Conservation (phyloP, 2,329 filamentous ascomycete species). For the Xylariaceae sp. region DNA sequence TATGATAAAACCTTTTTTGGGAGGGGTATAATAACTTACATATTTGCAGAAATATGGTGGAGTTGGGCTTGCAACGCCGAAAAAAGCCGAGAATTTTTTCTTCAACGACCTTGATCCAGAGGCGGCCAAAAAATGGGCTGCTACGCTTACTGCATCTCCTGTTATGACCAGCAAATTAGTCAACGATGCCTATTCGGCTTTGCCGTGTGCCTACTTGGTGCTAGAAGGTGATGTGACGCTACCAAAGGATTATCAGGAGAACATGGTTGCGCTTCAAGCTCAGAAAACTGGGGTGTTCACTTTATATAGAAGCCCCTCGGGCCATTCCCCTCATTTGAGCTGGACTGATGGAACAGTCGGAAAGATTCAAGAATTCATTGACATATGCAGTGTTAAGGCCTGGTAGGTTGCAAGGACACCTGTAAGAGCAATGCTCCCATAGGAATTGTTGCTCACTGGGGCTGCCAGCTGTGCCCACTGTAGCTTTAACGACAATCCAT, state of each 20-base stretch:
- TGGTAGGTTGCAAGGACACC: no score
- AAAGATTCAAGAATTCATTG: slow-evolving; percentile 23
- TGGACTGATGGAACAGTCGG: slow-evolving; percentile 28
- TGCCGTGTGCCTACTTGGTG: slow-evolving; percentile 34
- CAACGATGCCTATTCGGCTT: slow-evolving; percentile 28
- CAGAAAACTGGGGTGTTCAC: slow-evolving; percentile 25
- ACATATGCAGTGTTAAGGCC: no score
- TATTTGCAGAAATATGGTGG: slow-evolving; percentile 14
- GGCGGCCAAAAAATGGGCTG: slow-evolving; percentile 23
- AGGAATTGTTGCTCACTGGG: no score
- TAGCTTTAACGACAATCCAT: no score
- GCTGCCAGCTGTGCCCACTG: no score
- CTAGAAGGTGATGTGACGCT: slow-evolving; percentile 28
- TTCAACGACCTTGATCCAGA: slow-evolving; percentile 27
- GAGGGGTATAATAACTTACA: slow-evolving; percentile 1
- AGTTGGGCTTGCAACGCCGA: slow-evolving; percentile 22
- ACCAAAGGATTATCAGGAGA: slow-evolving; percentile 30
- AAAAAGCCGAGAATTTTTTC: slow-evolving; percentile 24
- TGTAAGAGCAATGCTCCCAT: neutral
- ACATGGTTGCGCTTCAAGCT: slow-evolving; percentile 27
- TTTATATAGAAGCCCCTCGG: slow-evolving; percentile 23
- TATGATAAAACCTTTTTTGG: no score
- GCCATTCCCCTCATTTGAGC: slow-evolving; percentile 32
- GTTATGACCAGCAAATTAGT: slow-evolving; percentile 26
- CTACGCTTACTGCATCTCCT: slow-evolving; percentile 25